Evolutionary conservation across 495 filamentous ascomycete genomes (phyloP), one percentile per base, ranked within the genome.

Genomic region (Pyrenula massariospora): DNA sequence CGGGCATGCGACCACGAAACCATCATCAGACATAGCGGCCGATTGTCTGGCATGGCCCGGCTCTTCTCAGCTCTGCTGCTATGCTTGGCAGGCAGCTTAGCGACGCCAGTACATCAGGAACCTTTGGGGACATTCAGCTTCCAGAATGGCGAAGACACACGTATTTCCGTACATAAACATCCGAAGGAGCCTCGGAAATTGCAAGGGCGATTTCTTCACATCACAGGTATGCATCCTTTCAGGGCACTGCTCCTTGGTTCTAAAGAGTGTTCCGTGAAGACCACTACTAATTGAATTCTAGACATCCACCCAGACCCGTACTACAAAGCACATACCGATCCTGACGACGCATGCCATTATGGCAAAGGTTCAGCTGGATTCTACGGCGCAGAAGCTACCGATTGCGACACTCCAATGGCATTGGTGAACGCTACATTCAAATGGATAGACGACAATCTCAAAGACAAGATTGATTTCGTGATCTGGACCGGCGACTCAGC

Each of bases 401-500:
- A 89, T 55, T 99, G 93, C 76, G 93, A 99, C 71, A 77, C 87
- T 0, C 93, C 94, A 0, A 66, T 81, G 52, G 68, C 83, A 0
- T 80, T 99, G 10, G 74, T 97, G 53, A 86, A 97, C 69, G 88
- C 84, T 64, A 97, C 94, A 0, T 91, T 97, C 68, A 77, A 82
- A 57, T 99, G 93, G 93, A 87, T 99, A 55, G 76, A 83, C n/a
- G 77, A 84, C 24, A 86, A 96, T 61, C 63, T 99, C 36, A 87
- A 82, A 64, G 88, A 89, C 70, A 67, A 83, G 11, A 78, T 99
- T 54, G 93, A 99, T 70, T 99, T 99, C 65, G 85, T 97, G 47
- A 75, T 99, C 54, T 99, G 94, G 94, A 97, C 94, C 0, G 93
- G 93, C 56, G 93, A 99, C 68, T 95, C 89, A 21, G 92, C 89